Evolutionary conservation across 345 rosid species (phyloP).

Genomic region (Leavenworthia alabamica): DNA sequence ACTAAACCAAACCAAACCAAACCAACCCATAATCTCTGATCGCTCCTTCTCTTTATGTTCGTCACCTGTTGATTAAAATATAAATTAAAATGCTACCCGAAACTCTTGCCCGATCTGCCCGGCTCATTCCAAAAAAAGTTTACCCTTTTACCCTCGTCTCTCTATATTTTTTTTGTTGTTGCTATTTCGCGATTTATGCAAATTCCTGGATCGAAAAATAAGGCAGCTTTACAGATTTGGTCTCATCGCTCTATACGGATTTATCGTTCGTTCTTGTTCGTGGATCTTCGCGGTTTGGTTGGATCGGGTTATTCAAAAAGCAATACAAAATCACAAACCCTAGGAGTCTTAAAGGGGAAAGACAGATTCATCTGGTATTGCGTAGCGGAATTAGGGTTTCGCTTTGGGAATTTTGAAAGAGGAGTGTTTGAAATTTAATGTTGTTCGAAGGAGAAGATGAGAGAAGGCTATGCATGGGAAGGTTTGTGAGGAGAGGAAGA

Average conservation of each 20-base stretch:
- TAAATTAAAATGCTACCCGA: conserved; percentile 29
- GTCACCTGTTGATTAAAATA: no score
- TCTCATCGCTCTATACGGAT: conserved; percentile 28
- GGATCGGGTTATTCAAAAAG: not conserved
- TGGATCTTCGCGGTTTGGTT: conserved; percentile 21
- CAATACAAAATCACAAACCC: not conserved
- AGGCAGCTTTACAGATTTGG: conserved; percentile 12
- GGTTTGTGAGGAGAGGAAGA: conserved; percentile 41
- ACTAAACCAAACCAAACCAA: no score
- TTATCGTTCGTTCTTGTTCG: conserved; percentile 20
- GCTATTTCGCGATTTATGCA: not conserved
- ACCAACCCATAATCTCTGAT: no score
- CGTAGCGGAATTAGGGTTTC: conserved; percentile 36
- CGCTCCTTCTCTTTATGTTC: no score
- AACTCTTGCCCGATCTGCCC: conserved; percentile 47
- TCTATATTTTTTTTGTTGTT: not conserved
- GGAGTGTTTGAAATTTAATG: conserved; percentile 32
- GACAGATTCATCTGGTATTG: not conserved
- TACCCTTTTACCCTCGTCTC: conserved; percentile 35
- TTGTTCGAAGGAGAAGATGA: conserved; percentile 52
- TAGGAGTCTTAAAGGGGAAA: not conserved
- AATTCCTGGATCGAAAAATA: conserved; percentile 22
- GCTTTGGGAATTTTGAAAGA: conserved; percentile 13
- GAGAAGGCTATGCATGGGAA: conserved; percentile 61
- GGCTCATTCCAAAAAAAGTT: not conserved